Evolutionary conservation across 306 rosid genomes (phyloP).

Genomic region (Malus sieversii): DNA sequence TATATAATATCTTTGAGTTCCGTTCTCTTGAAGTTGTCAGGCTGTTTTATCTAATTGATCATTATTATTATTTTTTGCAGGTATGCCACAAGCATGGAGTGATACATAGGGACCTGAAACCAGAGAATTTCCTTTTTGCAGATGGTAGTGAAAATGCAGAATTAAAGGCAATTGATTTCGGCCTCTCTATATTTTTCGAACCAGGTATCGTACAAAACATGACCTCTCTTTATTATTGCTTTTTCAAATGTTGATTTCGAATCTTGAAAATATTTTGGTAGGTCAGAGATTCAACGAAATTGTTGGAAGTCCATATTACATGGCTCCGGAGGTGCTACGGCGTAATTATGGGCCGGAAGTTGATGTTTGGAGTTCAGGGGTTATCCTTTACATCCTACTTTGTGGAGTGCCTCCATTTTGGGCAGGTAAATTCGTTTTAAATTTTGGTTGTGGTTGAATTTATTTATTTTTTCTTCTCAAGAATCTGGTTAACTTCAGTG

Average conservation of each 20-base stretch:
- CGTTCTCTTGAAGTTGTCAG: neutral
- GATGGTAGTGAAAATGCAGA: slow-evolving; percentile 51
- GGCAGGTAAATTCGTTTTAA: slow-evolving; percentile 55
- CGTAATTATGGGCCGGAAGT: slow-evolving; percentile 80
- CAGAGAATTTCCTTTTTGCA: slow-evolving; percentile 81
- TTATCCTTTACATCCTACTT: slow-evolving; percentile 43
- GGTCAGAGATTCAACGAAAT: slow-evolving; percentile 82
- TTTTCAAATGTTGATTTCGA: neutral
- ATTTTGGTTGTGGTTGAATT: neutral
- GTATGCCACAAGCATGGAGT: slow-evolving; percentile 81
- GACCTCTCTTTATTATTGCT: neutral
- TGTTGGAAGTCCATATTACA: slow-evolving; percentile 98
- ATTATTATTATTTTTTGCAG: slow-evolving; percentile 25
- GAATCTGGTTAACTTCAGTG: neutral
- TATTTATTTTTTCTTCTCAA: neutral
- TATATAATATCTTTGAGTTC: neutral
- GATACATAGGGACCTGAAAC: slow-evolving; percentile 85
- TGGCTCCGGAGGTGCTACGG: slow-evolving; percentile 94
- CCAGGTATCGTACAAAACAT: slow-evolving; percentile 32
- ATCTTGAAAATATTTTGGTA: slow-evolving; percentile 1
- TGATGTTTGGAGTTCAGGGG: slow-evolving; percentile 95
- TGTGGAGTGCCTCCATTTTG: slow-evolving; percentile 83
- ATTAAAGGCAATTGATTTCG: slow-evolving; percentile 87
- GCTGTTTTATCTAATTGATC: neutral
- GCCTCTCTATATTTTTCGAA: slow-evolving; percentile 68